A percentile compares a stretch with the other conserved stretches of the same genome.
Evolutionary conservation across 306 rosid species (phyloP).

Genomic region (Cicer pinnatifidum): DNA sequence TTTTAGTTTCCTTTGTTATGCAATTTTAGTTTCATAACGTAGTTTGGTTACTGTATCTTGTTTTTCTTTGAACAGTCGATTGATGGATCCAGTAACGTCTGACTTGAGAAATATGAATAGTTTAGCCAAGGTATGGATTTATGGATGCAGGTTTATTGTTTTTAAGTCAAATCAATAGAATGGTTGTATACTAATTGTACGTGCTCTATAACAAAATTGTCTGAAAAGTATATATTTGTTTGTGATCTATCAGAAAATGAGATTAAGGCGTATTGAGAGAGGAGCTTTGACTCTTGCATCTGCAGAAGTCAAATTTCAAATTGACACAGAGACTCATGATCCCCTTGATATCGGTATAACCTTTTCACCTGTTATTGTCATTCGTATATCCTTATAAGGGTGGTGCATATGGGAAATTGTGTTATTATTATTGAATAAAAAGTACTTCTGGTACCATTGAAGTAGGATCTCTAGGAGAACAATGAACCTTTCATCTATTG

Average conservation of each 20-base stretch:
- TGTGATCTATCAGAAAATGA: slow-evolving; percentile 74
- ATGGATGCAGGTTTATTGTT: slow-evolving; percentile 28
- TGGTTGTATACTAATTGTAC: slow-evolving; percentile 29
- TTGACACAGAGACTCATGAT: slow-evolving; percentile 98
- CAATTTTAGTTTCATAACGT: slow-evolving; percentile 13
- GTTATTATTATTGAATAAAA: slow-evolving; percentile 27
- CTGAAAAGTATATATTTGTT: slow-evolving; percentile 39
- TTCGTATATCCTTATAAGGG: slow-evolving; percentile 25
- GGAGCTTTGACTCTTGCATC: slow-evolving; percentile 99
- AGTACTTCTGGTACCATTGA: slow-evolving; percentile 34
- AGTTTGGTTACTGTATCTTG: slow-evolving; percentile 33
- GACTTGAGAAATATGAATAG: slow-evolving; percentile 92
- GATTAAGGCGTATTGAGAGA: slow-evolving; percentile 86
- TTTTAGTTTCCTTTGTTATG: slow-evolving; percentile 16
- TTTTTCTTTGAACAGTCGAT: slow-evolving; percentile 67
- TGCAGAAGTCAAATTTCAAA: slow-evolving; percentile 98
- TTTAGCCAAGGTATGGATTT: slow-evolving; percentile 83
- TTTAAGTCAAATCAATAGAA: slow-evolving; percentile 4
- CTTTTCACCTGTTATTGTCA: slow-evolving; percentile 32
- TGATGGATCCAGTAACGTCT: slow-evolving; percentile 90
- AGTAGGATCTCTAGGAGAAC: slow-evolving; percentile 24
- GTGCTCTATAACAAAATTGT: slow-evolving; percentile 37
- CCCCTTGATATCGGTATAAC: slow-evolving; percentile 93
- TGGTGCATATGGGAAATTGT: slow-evolving; percentile 27
- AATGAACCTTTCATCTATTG: slow-evolving; percentile 9